These are phyloP conservation scores for Monilinia laxa DNA, from an alignment of 2,329 filamentous ascomycete genomes.

Conservation along the genomic window DNA sequence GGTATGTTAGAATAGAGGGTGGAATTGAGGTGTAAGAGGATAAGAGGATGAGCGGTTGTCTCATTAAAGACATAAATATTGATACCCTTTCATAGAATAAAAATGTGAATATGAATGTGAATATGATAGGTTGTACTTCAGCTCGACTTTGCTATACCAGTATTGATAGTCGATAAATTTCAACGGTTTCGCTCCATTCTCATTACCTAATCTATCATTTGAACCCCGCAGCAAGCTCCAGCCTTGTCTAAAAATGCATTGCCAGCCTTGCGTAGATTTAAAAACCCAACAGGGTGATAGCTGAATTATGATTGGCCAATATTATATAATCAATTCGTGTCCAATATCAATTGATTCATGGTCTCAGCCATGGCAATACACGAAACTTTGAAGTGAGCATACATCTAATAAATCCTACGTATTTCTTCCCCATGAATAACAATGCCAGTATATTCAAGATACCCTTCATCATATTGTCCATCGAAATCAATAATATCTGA, in stretches of 20 bases:
- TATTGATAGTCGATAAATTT: no score
- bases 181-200: no score
- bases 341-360: slow-evolving; percentile 11
- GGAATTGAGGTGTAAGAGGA: background rate
- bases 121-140: background rate
- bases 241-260: slow-evolving; percentile 15
- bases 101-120: no score
- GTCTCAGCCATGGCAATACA: slow-evolving; percentile 20
- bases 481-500: background rate
- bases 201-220: no score
- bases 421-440: background rate
- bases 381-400: slow-evolving; percentile 6
- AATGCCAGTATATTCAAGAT: slow-evolving; percentile 2
- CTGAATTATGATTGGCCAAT: background rate
- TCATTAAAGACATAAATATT: background rate
- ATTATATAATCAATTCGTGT: slow-evolving; percentile 15
- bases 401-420: background rate
- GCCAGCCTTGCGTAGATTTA: slow-evolving; percentile 14
- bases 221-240: background rate
- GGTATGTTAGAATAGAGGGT: background rate
- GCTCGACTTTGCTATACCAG: no score
- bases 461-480: background rate
- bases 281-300: background rate
- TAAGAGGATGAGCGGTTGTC: background rate
- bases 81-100: slow-evolving; percentile 21